Percentiles rank a stretch among this genome's conserved stretches.
These are phyloP conservation scores for Pelargonium citronellum DNA, from an alignment of 441 rosid species.

Conservation along the genomic window DNA sequence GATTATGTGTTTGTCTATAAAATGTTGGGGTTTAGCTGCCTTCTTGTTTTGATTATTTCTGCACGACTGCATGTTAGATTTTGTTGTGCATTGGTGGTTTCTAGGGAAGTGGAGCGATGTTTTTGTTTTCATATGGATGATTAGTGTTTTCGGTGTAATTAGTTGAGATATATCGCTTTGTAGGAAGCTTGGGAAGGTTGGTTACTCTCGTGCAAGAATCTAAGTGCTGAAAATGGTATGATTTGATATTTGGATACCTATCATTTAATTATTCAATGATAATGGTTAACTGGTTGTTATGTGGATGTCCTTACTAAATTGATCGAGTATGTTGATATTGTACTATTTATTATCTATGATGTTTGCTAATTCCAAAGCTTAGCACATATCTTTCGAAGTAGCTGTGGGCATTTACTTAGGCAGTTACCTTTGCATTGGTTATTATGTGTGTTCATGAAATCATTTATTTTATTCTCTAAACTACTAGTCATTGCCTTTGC, in stretches of 20 bases:
- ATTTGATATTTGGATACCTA: neutral
- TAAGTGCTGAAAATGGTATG: neutral
- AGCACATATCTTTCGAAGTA: neutral
- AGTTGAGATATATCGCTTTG: neutral
- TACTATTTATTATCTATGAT: neutral
- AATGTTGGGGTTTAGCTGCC: no score
- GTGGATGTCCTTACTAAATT: no score
- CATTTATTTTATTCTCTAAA: no score
- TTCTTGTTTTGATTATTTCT: neutral
- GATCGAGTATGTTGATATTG: neutral
- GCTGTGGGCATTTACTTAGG: neutral
- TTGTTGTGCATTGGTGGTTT: neutral
- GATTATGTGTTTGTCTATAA: no score
- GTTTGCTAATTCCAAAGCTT: neutral
- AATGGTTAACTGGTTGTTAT: no score
- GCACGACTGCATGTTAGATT: neutral
- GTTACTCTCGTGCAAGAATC: neutral
- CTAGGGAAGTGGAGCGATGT: neutral
- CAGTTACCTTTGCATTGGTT: no score
- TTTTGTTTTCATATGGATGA: neutral
- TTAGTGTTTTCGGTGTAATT: neutral
- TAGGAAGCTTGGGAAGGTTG: slow-evolving; percentile 6
- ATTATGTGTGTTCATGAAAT: no score
- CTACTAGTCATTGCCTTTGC: no score
- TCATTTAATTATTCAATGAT: no score